phyloP scores from a whole-genome alignment of 2,329 filamentous ascomycete genomes.

The Cladosporium sp. region DNA sequence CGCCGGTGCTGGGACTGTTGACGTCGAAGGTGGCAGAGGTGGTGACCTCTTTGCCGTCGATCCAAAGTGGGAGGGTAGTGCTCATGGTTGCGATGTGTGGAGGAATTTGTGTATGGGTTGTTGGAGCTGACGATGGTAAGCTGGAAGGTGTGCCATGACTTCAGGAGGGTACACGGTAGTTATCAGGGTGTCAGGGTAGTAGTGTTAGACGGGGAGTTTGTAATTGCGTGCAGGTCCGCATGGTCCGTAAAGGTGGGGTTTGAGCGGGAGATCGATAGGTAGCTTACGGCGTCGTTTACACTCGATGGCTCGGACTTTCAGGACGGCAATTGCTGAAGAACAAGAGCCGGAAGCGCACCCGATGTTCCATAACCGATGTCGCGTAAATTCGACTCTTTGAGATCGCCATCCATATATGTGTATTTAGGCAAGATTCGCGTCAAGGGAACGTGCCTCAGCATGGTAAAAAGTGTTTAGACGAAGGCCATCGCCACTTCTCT shows the following conservation, averaged over 20 bases:
- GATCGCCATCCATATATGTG: no score
- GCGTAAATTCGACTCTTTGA: no score
- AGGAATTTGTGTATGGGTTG: background rate
- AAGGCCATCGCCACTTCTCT: no score
- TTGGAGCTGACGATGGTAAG: no score
- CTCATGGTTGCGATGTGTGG: background rate
- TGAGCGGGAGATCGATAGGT: background rate
- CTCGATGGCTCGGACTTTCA: background rate
- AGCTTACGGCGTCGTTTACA: background rate
- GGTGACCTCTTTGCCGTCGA: slow-evolving; percentile 46
- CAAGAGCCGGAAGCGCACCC: background rate
- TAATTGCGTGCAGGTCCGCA: background rate
- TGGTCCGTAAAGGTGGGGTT: no score
- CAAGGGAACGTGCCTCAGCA: no score
- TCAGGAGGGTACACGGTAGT: background rate
- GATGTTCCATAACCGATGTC: no score
- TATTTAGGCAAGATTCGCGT: no score
- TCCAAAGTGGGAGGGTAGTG: slow-evolving; percentile 39
- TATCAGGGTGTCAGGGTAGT: background rate
- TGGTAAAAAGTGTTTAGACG: no score
- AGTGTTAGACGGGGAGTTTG: background rate
- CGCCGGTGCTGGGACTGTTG: slow-evolving; percentile 50
- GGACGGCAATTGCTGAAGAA: background rate
- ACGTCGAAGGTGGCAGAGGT: slow-evolving; percentile 53
- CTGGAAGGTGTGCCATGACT: no score